Base-by-base conservation (phyloP, 2,329 filamentous ascomycete genomes). In the Pseudogymnoascus sp. region DNA sequence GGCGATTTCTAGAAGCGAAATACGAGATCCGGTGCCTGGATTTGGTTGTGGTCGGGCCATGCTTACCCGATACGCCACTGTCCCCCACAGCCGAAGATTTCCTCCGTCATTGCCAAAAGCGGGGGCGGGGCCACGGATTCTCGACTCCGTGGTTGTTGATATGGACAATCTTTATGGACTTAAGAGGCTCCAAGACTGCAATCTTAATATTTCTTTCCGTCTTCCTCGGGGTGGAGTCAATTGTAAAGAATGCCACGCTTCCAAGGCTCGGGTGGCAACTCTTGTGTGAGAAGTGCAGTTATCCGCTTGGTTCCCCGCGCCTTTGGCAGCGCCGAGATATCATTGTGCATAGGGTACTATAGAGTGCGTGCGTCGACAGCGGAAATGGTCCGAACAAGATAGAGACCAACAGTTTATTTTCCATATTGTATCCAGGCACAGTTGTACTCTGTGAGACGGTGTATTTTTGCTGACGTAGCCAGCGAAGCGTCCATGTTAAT, bases 1-100 rank as follows among this genome's bases (percentile, higher is more conserved):
- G 25, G 23, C 8, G 16, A 11, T 31, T 53, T 16, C 46, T 34
- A 34, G 49, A 56, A 56, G 25, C 16, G n/a, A n/a, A 12, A 56
- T 56, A 34, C n/a, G 28, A 56, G 28, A 56, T 34, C n/a, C 49
- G 25, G 49, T 56, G 25, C 49, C 49, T 56, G 49, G 25, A 56
- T 34, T 34, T 56, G 4, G 49, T 16, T 34, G 49, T 34, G 25
- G 49, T 34, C 28, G n/a, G n/a, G n/a, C 25, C n/a, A 31, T 18
- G 49, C 5, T 56, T 56, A 34, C 49, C 49, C 49, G 28, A 34
- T 56, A 56, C n/a, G 49, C 49, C 25, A 18, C 25, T 0, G 14
- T 31, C 5, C 9, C 49, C 49, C 49, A 8, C 25, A 34, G 25
- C 2, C 46, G 12, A 53, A 18, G 46, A 53, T 53, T 56, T 56